These are phyloP conservation scores for Parmelia sp. DNA, from an alignment of 495 filamentous ascomycete species.

Conservation along the genomic window DNA sequence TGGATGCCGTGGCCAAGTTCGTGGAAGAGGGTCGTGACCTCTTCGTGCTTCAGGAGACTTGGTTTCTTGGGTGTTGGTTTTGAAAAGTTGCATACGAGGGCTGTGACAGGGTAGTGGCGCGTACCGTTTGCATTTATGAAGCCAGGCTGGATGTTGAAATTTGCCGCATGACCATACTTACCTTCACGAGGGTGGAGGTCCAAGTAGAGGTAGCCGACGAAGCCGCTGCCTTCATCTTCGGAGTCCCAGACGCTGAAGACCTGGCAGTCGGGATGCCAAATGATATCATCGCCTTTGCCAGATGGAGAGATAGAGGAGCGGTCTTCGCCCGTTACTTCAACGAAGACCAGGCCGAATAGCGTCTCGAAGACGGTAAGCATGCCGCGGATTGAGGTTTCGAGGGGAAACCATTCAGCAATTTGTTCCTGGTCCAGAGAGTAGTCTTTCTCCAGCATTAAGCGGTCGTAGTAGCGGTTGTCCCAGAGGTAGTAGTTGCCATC, in stretches of 20 bases:
- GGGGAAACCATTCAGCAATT: constrained; percentile 91
- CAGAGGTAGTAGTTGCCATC: constrained; percentile 84
- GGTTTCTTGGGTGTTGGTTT: constrained; percentile 66
- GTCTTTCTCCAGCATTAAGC: constrained; percentile 86
- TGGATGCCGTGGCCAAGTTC: constrained; percentile 72
- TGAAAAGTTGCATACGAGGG: constrained; percentile 66
- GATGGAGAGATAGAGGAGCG: constrained; percentile 49
- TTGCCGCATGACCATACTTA: constrained; percentile 67
- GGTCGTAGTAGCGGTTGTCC: constrained; percentile 84
- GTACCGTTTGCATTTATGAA: constrained; percentile 53
- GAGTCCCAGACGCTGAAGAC: constrained; percentile 68
- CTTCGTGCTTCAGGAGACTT: constrained; percentile 62
- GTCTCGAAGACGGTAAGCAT: constrained; percentile 96
- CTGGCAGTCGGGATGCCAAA: constrained; percentile 66
- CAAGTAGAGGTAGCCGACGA: constrained; percentile 66
- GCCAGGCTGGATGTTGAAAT: constrained; percentile 71
- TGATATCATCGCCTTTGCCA: constrained; percentile 57
- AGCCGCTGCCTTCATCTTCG: constrained; percentile 55
- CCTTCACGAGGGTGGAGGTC: constrained; percentile 61
- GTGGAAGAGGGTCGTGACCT: constrained; percentile 67
- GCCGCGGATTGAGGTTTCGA: constrained; percentile 72
- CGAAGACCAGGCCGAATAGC: constrained; percentile 85
- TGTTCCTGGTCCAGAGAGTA: constrained; percentile 81
- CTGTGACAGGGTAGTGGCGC: constrained; percentile 61
- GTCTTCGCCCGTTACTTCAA: constrained; percentile 64